Percentiles rank a stretch among this genome's conserved stretches.
Evolutionary conservation across 352 stramenopile genomes (phyloP).

Genomic region (Halophytophthora polymorphica): DNA sequence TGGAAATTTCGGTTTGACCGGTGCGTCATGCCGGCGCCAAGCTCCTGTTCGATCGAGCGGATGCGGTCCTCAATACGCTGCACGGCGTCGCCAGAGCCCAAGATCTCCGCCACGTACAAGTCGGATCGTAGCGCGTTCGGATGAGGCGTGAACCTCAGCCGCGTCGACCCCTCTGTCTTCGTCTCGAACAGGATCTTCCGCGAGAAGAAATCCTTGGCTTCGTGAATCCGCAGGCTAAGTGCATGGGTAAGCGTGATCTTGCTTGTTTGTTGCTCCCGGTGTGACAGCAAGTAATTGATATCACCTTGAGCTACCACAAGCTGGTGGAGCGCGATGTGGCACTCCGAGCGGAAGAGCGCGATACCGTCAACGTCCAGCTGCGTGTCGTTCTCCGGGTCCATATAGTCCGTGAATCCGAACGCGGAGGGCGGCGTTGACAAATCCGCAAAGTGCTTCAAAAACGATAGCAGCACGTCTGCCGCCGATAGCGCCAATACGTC

Average conservation of each 20-base stretch:
- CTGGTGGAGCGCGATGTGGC: slow-evolving; percentile 61
- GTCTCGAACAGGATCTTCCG: slow-evolving; percentile 62
- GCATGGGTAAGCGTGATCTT: slow-evolving; percentile 72
- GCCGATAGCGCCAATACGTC: slow-evolving; percentile 32
- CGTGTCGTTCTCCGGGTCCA: slow-evolving; percentile 66
- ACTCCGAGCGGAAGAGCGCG: slow-evolving; percentile 55
- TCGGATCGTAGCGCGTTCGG: slow-evolving; percentile 64
- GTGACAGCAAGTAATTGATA: slow-evolving; percentile 48
- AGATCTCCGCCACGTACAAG: slow-evolving; percentile 70
- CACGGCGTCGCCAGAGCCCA: slow-evolving; percentile 54
- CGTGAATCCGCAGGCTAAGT: slow-evolving; percentile 55
- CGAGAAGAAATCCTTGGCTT: slow-evolving; percentile 59
- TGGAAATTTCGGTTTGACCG: slow-evolving; percentile 50
- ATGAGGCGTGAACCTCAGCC: slow-evolving; percentile 39
- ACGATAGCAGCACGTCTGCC: slow-evolving; percentile 53
- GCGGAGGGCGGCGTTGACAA: slow-evolving; percentile 36
- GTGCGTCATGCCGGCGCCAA: slow-evolving; percentile 45
- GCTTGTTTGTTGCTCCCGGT: slow-evolving; percentile 50
- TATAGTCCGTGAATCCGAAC: slow-evolving; percentile 59
- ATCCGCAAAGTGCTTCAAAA: slow-evolving; percentile 57
- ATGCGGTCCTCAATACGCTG: slow-evolving; percentile 65
- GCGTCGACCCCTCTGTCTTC: slow-evolving; percentile 29
- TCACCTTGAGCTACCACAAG: slow-evolving; percentile 60
- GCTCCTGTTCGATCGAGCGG: slow-evolving; percentile 58
- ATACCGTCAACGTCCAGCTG: slow-evolving; percentile 39